Evolutionary conservation across 352 stramenopile genomes (phyloP).

Genomic region (Globisporangium okanoganense): DNA sequence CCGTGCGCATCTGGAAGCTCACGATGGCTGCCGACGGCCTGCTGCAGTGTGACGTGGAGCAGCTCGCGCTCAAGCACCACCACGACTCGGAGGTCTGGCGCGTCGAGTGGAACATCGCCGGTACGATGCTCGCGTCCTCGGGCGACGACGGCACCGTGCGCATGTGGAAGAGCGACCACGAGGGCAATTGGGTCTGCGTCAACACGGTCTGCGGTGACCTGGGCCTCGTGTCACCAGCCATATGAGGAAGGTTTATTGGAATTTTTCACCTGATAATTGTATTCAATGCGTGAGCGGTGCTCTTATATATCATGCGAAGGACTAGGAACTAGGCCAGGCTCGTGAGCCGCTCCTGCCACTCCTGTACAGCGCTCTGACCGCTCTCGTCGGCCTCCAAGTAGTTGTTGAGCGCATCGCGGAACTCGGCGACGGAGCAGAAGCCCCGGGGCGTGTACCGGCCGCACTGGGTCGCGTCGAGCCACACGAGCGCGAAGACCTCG

Average conservation of each 20-base stretch:
- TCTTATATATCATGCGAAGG: not conserved
- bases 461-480: slow-evolving; percentile 40
- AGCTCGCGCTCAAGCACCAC: slow-evolving; percentile 78
- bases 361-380: slow-evolving; percentile 36
- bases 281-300: slow-evolving; percentile 1
- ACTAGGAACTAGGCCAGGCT: not conserved
- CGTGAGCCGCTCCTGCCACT: slow-evolving; percentile 42
- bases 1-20: slow-evolving; percentile 83
- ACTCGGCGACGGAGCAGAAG: slow-evolving; percentile 57
- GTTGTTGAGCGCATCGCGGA: slow-evolving; percentile 71
- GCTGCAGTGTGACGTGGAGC: slow-evolving; percentile 63
- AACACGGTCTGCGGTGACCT: slow-evolving; percentile 82
- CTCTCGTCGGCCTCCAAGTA: slow-evolving; percentile 50
- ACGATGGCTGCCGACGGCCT: slow-evolving; percentile 63
- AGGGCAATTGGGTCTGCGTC: slow-evolving; percentile 91
- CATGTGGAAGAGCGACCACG: slow-evolving; percentile 94
- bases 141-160: slow-evolving; percentile 94
- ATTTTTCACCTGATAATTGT: not conserved
- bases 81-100: slow-evolving; percentile 92
- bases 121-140: slow-evolving; percentile 92
- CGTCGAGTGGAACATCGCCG: slow-evolving; percentile 96
- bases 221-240: slow-evolving; percentile 26
- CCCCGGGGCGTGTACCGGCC: slow-evolving; percentile 41
- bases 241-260: not conserved
- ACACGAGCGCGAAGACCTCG: slow-evolving; percentile 73